These are phyloP conservation scores for Pseudotulostoma volvatum DNA, from an alignment of 495 filamentous ascomycete species.

Conservation along the genomic window DNA sequence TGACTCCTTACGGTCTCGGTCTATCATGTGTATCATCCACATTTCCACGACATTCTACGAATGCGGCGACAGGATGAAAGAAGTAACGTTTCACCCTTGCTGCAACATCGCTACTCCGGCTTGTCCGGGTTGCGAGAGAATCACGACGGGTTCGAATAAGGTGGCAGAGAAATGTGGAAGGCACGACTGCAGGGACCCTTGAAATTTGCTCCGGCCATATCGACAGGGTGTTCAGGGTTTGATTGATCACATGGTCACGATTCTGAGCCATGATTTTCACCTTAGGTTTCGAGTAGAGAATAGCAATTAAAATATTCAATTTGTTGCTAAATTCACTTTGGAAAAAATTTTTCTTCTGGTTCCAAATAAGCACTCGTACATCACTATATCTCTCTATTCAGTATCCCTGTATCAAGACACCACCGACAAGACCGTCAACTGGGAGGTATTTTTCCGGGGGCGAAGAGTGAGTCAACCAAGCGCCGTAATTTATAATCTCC, in stretches of 20 bases:
- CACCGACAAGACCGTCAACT: conserved; percentile 6
- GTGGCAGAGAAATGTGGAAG: conserved; percentile 1
- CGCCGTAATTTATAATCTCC: conserved; percentile 5
- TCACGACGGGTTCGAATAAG: not conserved
- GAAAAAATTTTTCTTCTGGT: conserved; percentile 2
- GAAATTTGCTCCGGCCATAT: no score
- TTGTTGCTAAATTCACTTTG: not conserved
- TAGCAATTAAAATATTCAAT: not conserved
- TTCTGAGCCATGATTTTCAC: no score
- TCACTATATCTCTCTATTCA: conserved; percentile 10
- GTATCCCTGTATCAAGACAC: conserved; percentile 9
- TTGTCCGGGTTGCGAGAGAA: conserved; percentile 1
- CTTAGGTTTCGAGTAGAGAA: not conserved
- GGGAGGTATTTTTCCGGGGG: conserved; percentile 6
- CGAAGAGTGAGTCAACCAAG: conserved; percentile 8
- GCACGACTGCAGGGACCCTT: not conserved
- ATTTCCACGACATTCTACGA: conserved; percentile 1
- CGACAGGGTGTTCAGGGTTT: no score
- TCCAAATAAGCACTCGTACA: conserved; percentile 5
- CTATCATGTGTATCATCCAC: conserved; percentile 1
- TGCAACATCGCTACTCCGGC: not conserved
- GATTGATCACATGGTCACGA: no score
- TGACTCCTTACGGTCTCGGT: no score
- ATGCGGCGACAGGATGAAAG: conserved; percentile 1
- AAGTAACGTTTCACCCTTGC: not conserved